These are phyloP conservation scores for Trichoderma reesei DNA, from an alignment of 495 filamentous ascomycete species.

Conservation along the genomic window DNA sequence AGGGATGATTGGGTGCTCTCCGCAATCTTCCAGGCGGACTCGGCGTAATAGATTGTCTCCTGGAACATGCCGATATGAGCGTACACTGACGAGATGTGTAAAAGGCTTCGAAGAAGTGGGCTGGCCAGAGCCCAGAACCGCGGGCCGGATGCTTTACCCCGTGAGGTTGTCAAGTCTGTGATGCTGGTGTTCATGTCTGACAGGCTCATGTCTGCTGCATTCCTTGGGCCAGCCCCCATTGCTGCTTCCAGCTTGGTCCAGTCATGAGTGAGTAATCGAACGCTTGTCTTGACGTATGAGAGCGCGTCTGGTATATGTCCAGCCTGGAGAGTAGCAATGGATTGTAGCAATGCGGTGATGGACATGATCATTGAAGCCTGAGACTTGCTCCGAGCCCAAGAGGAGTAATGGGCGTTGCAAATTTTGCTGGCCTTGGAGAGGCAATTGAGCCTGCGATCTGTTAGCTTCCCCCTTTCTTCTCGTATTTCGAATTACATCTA, in stretches of 20 bases:
- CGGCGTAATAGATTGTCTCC: conserved; percentile 82
- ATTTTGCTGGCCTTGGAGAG: conserved; percentile 27
- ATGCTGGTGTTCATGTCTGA: conserved; percentile 24
- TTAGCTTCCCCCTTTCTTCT: background rate
- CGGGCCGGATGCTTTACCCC: conserved; percentile 36
- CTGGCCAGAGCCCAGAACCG: conserved; percentile 74
- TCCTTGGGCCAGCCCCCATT: conserved; percentile 19
- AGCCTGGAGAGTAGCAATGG: conserved; percentile 38
- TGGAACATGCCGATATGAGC: conserved; percentile 76
- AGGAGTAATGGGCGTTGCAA: conserved; percentile 15
- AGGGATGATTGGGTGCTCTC: conserved; percentile 53
- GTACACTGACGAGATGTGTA: conserved; percentile 65
- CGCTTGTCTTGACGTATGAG: conserved; percentile 53
- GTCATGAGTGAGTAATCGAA: conserved; percentile 55
- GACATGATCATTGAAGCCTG: conserved; percentile 36
- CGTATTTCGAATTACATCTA: background rate
- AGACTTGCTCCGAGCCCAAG: conserved; percentile 17
- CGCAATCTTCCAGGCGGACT: conserved; percentile 75
- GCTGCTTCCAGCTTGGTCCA: conserved; percentile 58
- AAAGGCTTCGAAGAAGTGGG: conserved; percentile 55
- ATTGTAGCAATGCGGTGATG: conserved; percentile 48
- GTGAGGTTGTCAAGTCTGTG: conserved; percentile 17
- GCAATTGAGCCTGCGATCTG: background rate
- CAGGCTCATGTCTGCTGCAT: conserved; percentile 25
- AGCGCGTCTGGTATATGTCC: conserved; percentile 57